Base-by-base conservation (phyloP, 768 basidiomycete species). In the Galerina sulciceps region DNA sequence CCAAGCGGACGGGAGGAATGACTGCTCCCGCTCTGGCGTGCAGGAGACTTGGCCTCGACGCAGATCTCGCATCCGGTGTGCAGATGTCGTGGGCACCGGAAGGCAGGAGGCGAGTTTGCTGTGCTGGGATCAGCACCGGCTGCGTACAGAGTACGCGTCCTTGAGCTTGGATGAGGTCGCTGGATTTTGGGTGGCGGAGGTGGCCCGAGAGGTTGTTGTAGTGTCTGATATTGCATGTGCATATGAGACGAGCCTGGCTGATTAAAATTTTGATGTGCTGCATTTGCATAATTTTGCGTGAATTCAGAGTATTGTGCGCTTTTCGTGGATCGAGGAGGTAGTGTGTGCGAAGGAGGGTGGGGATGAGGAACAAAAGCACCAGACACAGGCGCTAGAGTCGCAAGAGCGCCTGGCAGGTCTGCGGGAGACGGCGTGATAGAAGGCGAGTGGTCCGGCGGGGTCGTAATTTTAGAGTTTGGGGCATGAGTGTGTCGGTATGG, bases 41-140 rank as follows among this genome's bases (percentile, higher is more conserved):
- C 43, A 6, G 65, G 51, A 1, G 77, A 76, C 64, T 79, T 86
- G 0, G 86, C 84, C 63, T 85, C 86, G n/a, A 89, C 84, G 64
- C 90, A 93, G 57, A 91, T 90, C 64, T 89, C 85, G 64, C 90
- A 93, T 35, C 83, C 84, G 5, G 84, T 85, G 63, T 88, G 84
- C 1, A 93, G 78, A 69, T 93, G 90, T 17, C 90, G 81, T 0
- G 89, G 85, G 65, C 90, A 93, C 42, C 88, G 84, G 67, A 85
- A 76, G 0, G 83, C 77, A 5, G 86, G 83, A 3, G 87, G 84
- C 2, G 86, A 82, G 69, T 86, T 87, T 6, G 85, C 81, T 0
- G 85, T 83, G 42, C 76, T 80, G 1, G 84, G 85, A 64, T 89
- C 84, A 3, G 85, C 80, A 44, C 90, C 89, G 4, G 77, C 81